These are phyloP conservation scores for Bondarzewia mesenterica DNA, from an alignment of 1,284 basidiomycete genomes.

Conservation along the genomic window DNA sequence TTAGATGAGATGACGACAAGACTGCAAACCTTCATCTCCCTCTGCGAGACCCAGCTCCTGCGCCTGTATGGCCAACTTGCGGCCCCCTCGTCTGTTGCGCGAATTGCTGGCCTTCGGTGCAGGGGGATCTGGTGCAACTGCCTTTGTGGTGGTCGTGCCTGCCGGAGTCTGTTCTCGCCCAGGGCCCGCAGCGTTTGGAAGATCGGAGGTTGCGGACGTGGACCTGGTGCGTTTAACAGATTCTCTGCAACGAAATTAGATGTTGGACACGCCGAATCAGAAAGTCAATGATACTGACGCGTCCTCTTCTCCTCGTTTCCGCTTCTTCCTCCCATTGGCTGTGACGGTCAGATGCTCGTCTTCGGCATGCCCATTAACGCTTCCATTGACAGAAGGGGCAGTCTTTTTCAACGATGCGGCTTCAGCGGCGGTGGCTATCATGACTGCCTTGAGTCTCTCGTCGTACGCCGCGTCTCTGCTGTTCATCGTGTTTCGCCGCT, in stretches of 20 bases:
- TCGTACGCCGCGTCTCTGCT: slow-evolving; percentile 93
- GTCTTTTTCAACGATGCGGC: slow-evolving; percentile 37
- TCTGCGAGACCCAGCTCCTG: slow-evolving; percentile 37
- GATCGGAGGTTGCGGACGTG: slow-evolving; percentile 58
- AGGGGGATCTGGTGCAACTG: slow-evolving; percentile 16
- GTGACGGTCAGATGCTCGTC: slow-evolving; percentile 42
- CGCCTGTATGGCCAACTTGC: slow-evolving; percentile 31
- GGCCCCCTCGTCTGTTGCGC: slow-evolving; percentile 34
- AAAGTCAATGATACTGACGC: slow-evolving; percentile 32
- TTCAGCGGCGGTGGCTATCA: slow-evolving; percentile 66
- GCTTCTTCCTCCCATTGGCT: slow-evolving; percentile 51
- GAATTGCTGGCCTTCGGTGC: slow-evolving; percentile 23
- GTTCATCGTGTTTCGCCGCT: slow-evolving; percentile 95
- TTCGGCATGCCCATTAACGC: slow-evolving; percentile 26
- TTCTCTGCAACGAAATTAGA: slow-evolving; percentile 27
- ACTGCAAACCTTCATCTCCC: slow-evolving; percentile 52
- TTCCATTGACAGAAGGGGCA: slow-evolving; percentile 10
- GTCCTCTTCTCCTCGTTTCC: slow-evolving; percentile 68
- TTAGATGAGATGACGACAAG: slow-evolving; percentile 14
- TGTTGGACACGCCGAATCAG: slow-evolving; percentile 9
- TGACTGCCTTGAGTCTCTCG: slow-evolving; percentile 69
- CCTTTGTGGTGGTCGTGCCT: slow-evolving; percentile 10
- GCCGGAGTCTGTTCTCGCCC: slow-evolving; percentile 40
- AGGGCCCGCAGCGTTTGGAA: slow-evolving; percentile 27
- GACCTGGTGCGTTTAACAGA: slow-evolving; percentile 65